Evolutionary conservation across 257 asterid species (phyloP), one percentile per base, ranked within the genome.

Genomic region (Salvia hispanica): DNA sequence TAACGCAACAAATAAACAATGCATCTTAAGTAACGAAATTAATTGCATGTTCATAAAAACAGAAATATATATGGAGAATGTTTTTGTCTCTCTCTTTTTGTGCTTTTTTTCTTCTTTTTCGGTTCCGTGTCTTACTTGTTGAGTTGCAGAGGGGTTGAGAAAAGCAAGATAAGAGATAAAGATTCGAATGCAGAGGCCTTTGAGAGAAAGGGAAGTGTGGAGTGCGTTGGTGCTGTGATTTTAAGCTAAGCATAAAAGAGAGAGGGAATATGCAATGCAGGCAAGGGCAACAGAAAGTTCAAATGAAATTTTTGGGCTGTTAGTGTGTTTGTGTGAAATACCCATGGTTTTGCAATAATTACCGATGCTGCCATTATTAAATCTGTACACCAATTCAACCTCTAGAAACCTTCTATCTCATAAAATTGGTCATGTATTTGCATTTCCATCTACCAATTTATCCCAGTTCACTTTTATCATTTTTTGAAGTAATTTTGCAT

Each of bases 211-310:
- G 51, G 51, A 8, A 52, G 53, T 13, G 44, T 42, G 16, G 8
- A 43, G 4, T 40, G 34, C 8, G 46, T 58, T 37, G 76, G 77
- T 76, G 80, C 80, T 71, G 80, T 12, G 62, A 51, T 71, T 71
- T 66, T 76, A 76, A 76, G 80, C 80, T 70, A 76, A n/a, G n/a
- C n/a, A n/a, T 33, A 25, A 34, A 37, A 67, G 56, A 42, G 72
- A 55, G 77, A 52, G 64, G 72, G 75, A 75, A 75, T 69, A 70
- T 62, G 66, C 58, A 62, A 70, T 62, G 66, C 58, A 62, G 58
- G 62, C 45, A 14, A 61, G n/a, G n/a, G n/a, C n/a, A n/a, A n/a
- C 44, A 63, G 58, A 62, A 71, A 71, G 56, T 16, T 31, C n/a
- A n/a, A 25, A 53, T 42, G 43, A 6, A 52, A 62, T 15, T 9